Evolutionary conservation across 148 eudicot genomes (phyloP), one percentile per base, ranked within the genome.

Genomic region (Camellia lanceoleosa): DNA sequence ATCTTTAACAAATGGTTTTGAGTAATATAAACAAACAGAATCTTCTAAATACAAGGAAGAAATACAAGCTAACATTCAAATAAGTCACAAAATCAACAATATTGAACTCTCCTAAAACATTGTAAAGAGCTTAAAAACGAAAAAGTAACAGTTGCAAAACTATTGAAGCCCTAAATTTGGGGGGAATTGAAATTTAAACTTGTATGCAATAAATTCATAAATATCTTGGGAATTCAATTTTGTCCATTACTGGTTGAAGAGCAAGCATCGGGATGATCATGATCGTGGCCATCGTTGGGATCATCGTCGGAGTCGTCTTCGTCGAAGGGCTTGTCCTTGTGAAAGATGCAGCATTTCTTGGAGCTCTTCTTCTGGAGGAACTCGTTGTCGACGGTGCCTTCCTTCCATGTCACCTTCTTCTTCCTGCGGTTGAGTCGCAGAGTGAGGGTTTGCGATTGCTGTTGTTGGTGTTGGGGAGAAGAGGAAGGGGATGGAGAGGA

Each of bases 291-390:
- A 66, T 59, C 61, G 58, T 23, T 15, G 11, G 75, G n/a, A 20
- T 91, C 97, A 38, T 85, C 93, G 70, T 94, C 98, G 79, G 95
- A 91, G 63, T 81, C 82, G 75, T 94, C 97, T 65, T 94, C 97
- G 59, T 94, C 98, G 46, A 94, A 94, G 5, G 97, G 89, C 86
- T 94, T 94, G 44, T 94, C 91, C 65, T 92, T 94, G 81, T 94
- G 97, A 9, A 92, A 94, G 19, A 94, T 92, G 82, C 98, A 94
- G 77, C 98, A 94, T 79, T 92, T 94, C 79, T 94, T 92, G 79
- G 98, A 94, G 81, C 97, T 92, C 76, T 94, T 94, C 84, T 87
- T 94, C 68, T 93, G 85, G 85, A 94, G 81, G 68, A 94, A 92
- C 84, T 94, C 98, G 79, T 94, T 94, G 54, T 94, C 91, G 11